phyloP scores from a whole-genome alignment of 2,329 filamentous ascomycete genomes.

The Sclerotinia borealis region DNA sequence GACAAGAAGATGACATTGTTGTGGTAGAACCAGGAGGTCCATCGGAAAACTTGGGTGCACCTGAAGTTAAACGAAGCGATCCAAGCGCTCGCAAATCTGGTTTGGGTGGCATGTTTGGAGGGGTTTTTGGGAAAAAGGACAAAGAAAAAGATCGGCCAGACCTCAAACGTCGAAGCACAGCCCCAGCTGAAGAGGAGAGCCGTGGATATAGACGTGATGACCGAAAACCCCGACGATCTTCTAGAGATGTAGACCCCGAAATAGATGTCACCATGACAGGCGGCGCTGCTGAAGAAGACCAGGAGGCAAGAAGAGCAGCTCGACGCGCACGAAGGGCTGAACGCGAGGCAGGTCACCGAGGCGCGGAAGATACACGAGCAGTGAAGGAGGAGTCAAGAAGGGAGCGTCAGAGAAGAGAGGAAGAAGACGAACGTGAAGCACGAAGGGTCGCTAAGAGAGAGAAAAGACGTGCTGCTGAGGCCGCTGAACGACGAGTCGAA shows the following conservation, averaged over 20 bases:
- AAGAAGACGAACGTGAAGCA: conserved; percentile 55
- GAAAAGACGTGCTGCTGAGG: conserved; percentile 41
- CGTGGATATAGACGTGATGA: conserved; percentile 32
- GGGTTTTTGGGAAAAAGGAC: conserved; percentile 35
- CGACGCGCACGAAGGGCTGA: conserved; percentile 54
- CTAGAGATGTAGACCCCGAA: conserved; percentile 42
- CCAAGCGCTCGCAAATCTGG: conserved; percentile 57
- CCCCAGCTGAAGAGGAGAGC: conserved; percentile 46
- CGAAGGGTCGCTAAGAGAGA: conserved; percentile 51
- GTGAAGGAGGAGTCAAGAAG: conserved; percentile 52
- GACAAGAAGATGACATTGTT: conserved; percentile 58
- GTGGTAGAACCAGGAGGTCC: conserved; percentile 49
- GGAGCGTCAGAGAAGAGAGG: conserved; percentile 49
- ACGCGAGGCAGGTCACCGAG: conserved; percentile 43
- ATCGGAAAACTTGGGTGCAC: conserved; percentile 30
- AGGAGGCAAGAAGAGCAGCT: conserved; percentile 56
- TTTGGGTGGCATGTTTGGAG: conserved; percentile 56
- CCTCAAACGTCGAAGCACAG: conserved; percentile 45
- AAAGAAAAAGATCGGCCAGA: conserved; percentile 37
- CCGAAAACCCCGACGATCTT: conserved; percentile 33
- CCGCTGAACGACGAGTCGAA: conserved; percentile 31
- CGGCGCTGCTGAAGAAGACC: conserved; percentile 47
- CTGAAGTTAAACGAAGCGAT: conserved; percentile 49
- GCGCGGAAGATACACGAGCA: conserved; percentile 46
- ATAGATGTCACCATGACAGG: conserved; percentile 38